Evolutionary conservation across 169 alveolate species (phyloP), one percentile per base, ranked within the genome.

Genomic region (Cryptosporidium tyzzeri): DNA sequence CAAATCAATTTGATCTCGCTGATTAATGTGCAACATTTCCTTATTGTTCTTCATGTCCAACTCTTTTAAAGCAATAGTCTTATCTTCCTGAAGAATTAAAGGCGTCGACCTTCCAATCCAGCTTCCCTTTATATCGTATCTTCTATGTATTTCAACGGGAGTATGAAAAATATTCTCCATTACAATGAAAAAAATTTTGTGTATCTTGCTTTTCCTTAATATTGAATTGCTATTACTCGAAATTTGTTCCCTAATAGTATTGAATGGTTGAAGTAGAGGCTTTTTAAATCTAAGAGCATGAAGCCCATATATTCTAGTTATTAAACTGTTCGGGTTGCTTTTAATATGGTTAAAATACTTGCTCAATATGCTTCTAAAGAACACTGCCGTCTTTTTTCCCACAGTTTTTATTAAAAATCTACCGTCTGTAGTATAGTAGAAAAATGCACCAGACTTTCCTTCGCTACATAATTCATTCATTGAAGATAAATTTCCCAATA

Each of bases 91-190:
- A 45, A 94, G 96, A 45, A 91, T 91, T 59, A 62, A 91, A 65
- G 95, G 96, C 23, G 94, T 94, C 70, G 92, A 91, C 53, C 99
- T 86, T 12, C 99, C 99, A 7, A 95, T 93, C 85, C 94, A 94
- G 65, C 98, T 95, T 12, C 99, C 99, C 93, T 97, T 97, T 39
- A 97, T 85, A 74, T 96, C 98, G 85, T 92, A 96, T 91, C 98
- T 93, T 51, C 96, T 86, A 85, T 96, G 97, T 12, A 96, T 93
- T 50, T 96, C 96, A 35, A 95, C 97, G 0, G 97, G 94, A 26
- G 99, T 96, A 80, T 96, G 96, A 89, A 98, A 97, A 59, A 98
- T 96, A 93, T 98, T 98, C 65, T 94, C 96, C 99, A 98, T 98
- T 35, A 97, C 98, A n/a, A 97, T 96, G 85, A 98, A 97, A 93